Percentiles rank a stretch among this genome's conserved stretches.
Conservation (phyloP, 148 eudicot species). For the Persicaria maculosa region DNA sequence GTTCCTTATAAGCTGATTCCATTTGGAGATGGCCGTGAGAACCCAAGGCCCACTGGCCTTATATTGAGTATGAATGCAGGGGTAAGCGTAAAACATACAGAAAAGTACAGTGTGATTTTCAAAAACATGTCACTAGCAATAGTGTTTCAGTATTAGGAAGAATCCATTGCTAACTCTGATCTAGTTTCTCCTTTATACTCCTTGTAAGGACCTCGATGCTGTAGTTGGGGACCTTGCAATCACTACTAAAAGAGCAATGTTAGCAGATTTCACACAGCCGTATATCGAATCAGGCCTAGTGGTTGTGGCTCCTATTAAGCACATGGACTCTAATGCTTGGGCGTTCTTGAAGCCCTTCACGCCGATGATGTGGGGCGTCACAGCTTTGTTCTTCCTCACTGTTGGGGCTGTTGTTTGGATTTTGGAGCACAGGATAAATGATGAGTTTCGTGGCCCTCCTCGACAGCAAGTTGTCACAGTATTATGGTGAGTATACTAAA, state of each 20-base stretch:
- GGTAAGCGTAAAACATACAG: neutral
- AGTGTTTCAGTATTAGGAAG: neutral
- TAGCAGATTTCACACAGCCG: slow-evolving; percentile 57
- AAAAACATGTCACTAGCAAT: neutral
- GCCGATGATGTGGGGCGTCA: slow-evolving; percentile 11
- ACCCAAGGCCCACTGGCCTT: slow-evolving; percentile 6
- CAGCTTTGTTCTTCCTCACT: slow-evolving; percentile 6
- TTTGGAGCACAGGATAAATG: slow-evolving; percentile 14
- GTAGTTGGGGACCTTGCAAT: slow-evolving; percentile 56
- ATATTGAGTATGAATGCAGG: neutral
- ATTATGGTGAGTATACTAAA: neutral
- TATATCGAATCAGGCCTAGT: slow-evolving; percentile 56
- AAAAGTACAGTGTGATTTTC: neutral
- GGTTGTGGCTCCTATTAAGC: slow-evolving; percentile 27
- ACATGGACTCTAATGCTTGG: slow-evolving; percentile 41
- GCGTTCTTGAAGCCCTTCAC: slow-evolving; percentile 33
- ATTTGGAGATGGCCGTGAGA: slow-evolving; percentile 8
- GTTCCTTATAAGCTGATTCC: slow-evolving; percentile 12
- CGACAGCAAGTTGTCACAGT: slow-evolving; percentile 6
- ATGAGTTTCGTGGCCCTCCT: slow-evolving; percentile 14
- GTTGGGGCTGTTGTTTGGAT: slow-evolving; percentile 13
- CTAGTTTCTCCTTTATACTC: neutral
- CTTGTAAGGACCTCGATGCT: slow-evolving; percentile 41
- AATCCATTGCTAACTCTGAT: slow-evolving; percentile 1
- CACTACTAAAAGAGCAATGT: slow-evolving; percentile 43